These are phyloP conservation scores for Geosmithia morbida DNA, from an alignment of 2,329 filamentous ascomycete species.

Conservation along the genomic window DNA sequence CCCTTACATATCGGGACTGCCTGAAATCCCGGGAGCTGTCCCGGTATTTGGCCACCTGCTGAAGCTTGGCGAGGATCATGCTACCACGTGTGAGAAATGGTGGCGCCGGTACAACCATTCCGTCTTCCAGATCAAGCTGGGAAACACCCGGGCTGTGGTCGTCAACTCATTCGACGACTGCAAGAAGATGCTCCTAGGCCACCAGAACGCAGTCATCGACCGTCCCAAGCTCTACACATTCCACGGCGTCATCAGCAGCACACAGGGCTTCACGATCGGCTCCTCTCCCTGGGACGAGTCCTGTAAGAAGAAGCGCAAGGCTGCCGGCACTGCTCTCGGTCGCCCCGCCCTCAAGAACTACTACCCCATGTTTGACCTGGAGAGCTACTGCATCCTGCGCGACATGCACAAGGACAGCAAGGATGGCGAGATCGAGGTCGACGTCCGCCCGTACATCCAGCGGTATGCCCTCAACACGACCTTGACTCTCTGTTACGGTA, in stretches of 20 bases:
- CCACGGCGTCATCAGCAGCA: constrained; percentile 62
- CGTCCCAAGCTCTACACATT: constrained; percentile 70
- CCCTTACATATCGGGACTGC: constrained; percentile 30
- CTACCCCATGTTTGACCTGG: constrained; percentile 71
- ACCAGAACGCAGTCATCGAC: constrained; percentile 65
- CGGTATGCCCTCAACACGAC: constrained; percentile 65
- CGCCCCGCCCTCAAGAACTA: constrained; percentile 63
- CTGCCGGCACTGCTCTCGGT: constrained; percentile 66
- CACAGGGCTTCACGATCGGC: constrained; percentile 69
- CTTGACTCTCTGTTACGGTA: constrained; percentile 66
- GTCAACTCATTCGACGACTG: constrained; percentile 37
- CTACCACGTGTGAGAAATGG: constrained; percentile 33
- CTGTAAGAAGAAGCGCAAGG: constrained; percentile 63
- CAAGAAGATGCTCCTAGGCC: constrained; percentile 34
- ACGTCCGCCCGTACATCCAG: constrained; percentile 61
- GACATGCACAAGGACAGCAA: constrained; percentile 54
- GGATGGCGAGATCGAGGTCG: constrained; percentile 47
- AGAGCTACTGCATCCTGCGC: constrained; percentile 56
- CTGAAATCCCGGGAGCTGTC: constrained; percentile 32
- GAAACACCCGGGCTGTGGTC: constrained; percentile 36
- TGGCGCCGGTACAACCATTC: constrained; percentile 30
- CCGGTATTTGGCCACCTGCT: constrained; percentile 35
- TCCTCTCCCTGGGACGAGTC: constrained; percentile 76
- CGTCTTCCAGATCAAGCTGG: constrained; percentile 36
- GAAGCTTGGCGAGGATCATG: constrained; percentile 36